Conservation (phyloP, 2,329 filamentous ascomycete genomes). For the Cladosporium sp. region DNA sequence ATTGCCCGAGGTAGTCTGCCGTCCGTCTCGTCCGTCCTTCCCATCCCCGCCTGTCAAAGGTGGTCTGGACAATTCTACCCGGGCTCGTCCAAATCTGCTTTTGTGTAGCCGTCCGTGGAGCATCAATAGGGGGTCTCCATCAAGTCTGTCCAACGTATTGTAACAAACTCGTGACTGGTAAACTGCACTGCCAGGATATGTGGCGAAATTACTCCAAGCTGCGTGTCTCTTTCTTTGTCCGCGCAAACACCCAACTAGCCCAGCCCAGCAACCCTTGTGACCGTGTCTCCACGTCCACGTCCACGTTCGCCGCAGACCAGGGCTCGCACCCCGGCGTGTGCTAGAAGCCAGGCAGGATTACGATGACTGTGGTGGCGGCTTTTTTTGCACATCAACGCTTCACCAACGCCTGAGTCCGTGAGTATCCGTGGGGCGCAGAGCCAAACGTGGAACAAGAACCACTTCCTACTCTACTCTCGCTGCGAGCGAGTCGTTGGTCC, state of each 20-base stretch:
- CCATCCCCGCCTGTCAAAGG: neutral
- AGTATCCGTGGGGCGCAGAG: conserved; percentile 3
- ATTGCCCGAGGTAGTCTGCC: neutral
- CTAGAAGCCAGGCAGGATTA: neutral
- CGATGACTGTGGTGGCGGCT: neutral
- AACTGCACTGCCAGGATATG: neutral
- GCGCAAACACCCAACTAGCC: too few relatives aligned
- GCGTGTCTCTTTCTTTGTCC: neutral
- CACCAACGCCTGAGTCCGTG: neutral
- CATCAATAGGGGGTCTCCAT: too few relatives aligned
- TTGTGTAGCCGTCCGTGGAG: neutral
- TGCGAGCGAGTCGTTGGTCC: too few relatives aligned
- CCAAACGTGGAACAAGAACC: neutral
- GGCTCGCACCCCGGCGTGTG: too few relatives aligned
- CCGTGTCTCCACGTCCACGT: neutral
- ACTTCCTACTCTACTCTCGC: too few relatives aligned
- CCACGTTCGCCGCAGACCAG: neutral
- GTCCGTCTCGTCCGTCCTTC: too few relatives aligned
- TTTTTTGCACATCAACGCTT: too few relatives aligned
- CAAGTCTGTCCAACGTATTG: too few relatives aligned
- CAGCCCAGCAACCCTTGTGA: neutral
- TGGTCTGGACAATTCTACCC: conserved; percentile 1
- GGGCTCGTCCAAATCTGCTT: neutral
- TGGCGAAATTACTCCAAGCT: neutral
- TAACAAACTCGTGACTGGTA: too few relatives aligned